These are phyloP conservation scores for Solanum medicagineum DNA, from an alignment of 257 asterid species.

Conservation along the genomic window DNA sequence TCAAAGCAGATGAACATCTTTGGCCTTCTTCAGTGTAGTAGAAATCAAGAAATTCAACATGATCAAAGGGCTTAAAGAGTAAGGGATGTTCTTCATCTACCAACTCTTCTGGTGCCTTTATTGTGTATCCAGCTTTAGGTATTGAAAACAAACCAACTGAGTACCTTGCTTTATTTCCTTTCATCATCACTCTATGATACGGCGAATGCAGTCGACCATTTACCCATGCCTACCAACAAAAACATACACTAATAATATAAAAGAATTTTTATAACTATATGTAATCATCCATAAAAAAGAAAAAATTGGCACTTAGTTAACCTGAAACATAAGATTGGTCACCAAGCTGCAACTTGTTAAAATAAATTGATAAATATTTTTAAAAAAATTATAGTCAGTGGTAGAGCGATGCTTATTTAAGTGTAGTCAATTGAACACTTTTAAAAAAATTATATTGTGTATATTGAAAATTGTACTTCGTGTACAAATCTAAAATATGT, in stretches of 20 bases:
- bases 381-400: too few relatives aligned
- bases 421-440: too few relatives aligned
- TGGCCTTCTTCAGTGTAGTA: conserved; percentile 24
- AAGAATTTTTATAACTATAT: background rate
- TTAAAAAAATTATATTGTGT: too few relatives aligned
- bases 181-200: conserved; percentile 36
- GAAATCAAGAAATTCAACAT: conserved; percentile 26
- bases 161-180: conserved; percentile 30
- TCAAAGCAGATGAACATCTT: conserved; percentile 20
- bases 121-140: conserved; percentile 17
- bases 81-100: conserved; percentile 43
- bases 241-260: background rate
- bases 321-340: background rate
- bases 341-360: background rate
- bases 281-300: background rate
- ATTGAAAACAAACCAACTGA: conserved; percentile 26
- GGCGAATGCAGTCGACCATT: conserved; percentile 40
- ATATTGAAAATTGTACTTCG: too few relatives aligned
- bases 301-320: background rate
- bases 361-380: background rate
- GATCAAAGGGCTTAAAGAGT: conserved; percentile 40
- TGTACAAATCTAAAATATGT: too few relatives aligned
- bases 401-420: too few relatives aligned
- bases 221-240: conserved; percentile 43
- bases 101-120: conserved; percentile 34